Evolutionary conservation across 345 rosid genomes (phyloP), one percentile per base, ranked within the genome.

Genomic region (Melaleuca quinquenervia): DNA sequence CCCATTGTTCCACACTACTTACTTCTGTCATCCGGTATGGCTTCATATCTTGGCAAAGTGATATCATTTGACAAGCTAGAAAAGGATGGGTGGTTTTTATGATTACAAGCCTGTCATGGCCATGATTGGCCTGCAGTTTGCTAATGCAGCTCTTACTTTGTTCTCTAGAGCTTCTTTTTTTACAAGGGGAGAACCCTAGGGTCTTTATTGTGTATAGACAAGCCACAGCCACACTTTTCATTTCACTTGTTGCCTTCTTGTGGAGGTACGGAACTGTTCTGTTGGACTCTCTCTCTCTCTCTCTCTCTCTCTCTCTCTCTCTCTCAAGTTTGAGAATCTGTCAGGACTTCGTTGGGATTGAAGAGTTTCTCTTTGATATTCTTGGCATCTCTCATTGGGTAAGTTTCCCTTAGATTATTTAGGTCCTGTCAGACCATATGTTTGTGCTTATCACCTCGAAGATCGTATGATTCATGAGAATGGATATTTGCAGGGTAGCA

Each of bases 121-220:
- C 20, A 90, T 91, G 93, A 0, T 85, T 11, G 88, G 55, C 3
- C 49, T 91, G 64, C 92, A 93, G 60, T 87, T 90, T 56, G 16
- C n/a, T 29, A 89, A 88, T 55, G 90, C 92, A 53, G 82, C 56
- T 3, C 86, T 85, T 9, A 16, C 88, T 56, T 91, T 92, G 45
- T 24, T 84, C 52, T 56, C 84, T 6, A 90, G 91, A 86, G 92
- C 90, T 36, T 90, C 92, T 70, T 84, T 90, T 90, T 11, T 11
- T 90, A 14, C 89, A 86, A 62, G 93, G 93, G 52, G 56, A 88
- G 90, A 91, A 85, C 82, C 92, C 94, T 6, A 82, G 88, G 11
- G 91, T 91, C 6, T 89, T 89, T 56, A 82, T 89, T 26, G 86
- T 91, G 58, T 92, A 92, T 58, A 84, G 94, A 60, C 91, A 90